Base-by-base conservation (phyloP, 2,329 filamentous ascomycete genomes). In the Diplodia mutila region DNA sequence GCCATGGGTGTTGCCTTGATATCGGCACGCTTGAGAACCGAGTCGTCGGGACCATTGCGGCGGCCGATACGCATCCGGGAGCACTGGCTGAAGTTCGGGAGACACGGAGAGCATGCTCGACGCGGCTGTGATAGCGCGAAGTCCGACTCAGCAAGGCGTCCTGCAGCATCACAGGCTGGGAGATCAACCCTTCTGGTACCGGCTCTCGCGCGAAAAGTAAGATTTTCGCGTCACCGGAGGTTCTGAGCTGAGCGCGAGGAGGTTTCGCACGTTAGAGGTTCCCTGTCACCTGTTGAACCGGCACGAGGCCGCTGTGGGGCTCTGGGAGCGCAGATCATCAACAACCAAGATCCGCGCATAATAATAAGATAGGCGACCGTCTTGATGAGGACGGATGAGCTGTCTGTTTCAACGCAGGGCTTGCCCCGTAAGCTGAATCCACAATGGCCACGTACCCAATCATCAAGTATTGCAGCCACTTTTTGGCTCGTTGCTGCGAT, bases 331-430 rank as follows among this genome's bases (percentile, higher is more conserved):
- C 27, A 61, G 59, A 61, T 61, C 59, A 12, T 42, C 27, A 61
- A 61, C 27, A 18, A 9, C 32, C 27, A 51, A 61, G 59, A 61
- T 61, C 25, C 59, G 34, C 6, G 59, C 49, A 23, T n/a, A 29
- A 51, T 18, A 46, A 23, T n/a, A 29, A 51, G 25, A 46, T 61
- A 16, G 14, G 18, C 57, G 23, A 18, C 25, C 7, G 39, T 4
- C 39, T 7, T 23, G 29, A 32, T 9, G 29, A 32, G 6, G 3
- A 25, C 5, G 16, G 57, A n/a, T 21, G 18, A 37, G 18, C 27
- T 23, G 11, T n/a, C 55, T 25, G 55, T 27, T 25, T n/a, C n/a
- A n/a, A n/a, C n/a, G n/a, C n/a, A n/a, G n/a, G n/a, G n/a, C n/a
- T n/a, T n/a, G n/a, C n/a, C n/a, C n/a, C n/a, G n/a, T n/a, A n/a